Evolutionary conservation across 1,139 yeast species (phyloP).

Genomic region (Nakaseomyces kungkrabaensis): DNA sequence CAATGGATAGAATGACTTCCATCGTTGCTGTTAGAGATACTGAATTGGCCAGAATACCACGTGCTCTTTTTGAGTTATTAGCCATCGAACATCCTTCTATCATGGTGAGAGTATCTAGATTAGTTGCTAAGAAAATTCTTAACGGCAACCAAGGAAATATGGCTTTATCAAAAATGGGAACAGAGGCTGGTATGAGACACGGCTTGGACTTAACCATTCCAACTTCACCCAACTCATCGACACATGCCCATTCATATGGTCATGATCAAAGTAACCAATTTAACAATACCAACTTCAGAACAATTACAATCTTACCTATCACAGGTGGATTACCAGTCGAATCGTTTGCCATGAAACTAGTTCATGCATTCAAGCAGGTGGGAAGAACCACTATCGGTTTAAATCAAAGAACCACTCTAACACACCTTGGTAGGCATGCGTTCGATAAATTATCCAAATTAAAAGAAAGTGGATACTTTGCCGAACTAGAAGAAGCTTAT

Average conservation of each 20-base stretch:
- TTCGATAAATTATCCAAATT: conserved; percentile 80
- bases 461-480: conserved; percentile 79
- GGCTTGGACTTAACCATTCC: conserved; percentile 21
- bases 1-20: conserved; percentile 61
- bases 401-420: conserved; percentile 71
- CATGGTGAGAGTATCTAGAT: conserved; percentile 80
- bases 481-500: conserved; percentile 82
- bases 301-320: conserved; percentile 77
- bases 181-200: conserved; percentile 15
- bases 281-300: conserved; percentile 41
- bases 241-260: conserved; percentile 10
- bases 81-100: conserved; percentile 81
- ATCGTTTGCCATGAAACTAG: conserved; percentile 70
- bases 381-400: conserved; percentile 68
- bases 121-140: conserved; percentile 66
- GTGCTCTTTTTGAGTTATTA: conserved; percentile 75
- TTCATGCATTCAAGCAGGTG: conserved; percentile 58
- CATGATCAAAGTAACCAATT: conserved; percentile 11
- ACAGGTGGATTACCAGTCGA: conserved; percentile 71
- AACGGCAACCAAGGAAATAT: conserved; percentile 9
- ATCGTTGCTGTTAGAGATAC: conserved; percentile 87
- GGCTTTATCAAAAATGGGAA: conserved; percentile 7
- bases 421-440: conserved; percentile 83
- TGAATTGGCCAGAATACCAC: conserved; percentile 86
- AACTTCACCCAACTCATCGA: conserved; percentile 11